phyloP scores from a whole-genome alignment of 345 rosid species.

The Moringa oleifera region DNA sequence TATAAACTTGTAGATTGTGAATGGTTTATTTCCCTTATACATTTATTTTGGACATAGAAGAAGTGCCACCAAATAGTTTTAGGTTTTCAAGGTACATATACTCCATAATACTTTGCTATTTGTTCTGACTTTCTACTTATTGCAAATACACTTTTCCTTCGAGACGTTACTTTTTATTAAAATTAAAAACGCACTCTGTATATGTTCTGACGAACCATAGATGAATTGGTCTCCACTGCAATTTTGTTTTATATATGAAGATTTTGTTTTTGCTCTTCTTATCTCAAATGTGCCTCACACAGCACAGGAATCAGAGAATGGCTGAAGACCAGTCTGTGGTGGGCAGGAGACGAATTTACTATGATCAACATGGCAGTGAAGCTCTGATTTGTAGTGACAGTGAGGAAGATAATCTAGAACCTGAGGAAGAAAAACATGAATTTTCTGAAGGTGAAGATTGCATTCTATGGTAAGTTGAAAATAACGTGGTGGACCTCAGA shows the following conservation, averaged over 20 bases:
- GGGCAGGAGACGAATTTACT: conserved; percentile 97
- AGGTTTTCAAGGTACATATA: background rate
- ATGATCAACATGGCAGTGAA: conserved; percentile 91
- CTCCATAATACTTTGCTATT: no score
- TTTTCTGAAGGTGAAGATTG: conserved; percentile 83
- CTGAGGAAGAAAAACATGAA: conserved; percentile 78
- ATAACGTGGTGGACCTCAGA: background rate
- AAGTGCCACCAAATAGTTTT: no score
- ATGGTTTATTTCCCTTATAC: no score
- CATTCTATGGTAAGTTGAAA: conserved; percentile 58
- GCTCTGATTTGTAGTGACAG: conserved; percentile 95
- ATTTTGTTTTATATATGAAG: conserved; percentile 11
- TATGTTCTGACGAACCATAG: background rate
- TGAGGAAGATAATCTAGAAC: conserved; percentile 77
- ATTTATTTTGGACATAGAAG: no score
- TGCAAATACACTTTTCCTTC: background rate
- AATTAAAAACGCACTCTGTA: no score
- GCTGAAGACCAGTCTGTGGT: conserved; percentile 97
- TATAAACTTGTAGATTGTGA: no score
- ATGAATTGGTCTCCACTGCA: conserved; percentile 4
- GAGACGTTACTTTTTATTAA: no score
- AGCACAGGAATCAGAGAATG: conserved; percentile 97
- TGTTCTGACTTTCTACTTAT: conserved; percentile 9
- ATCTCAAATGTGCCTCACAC: conserved; percentile 35
- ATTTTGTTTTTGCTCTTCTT: conserved; percentile 25